Evolutionary conservation across 208 protist species (phyloP), one percentile per base, ranked within the genome.

Genomic region (Trypanosoma mega): DNA sequence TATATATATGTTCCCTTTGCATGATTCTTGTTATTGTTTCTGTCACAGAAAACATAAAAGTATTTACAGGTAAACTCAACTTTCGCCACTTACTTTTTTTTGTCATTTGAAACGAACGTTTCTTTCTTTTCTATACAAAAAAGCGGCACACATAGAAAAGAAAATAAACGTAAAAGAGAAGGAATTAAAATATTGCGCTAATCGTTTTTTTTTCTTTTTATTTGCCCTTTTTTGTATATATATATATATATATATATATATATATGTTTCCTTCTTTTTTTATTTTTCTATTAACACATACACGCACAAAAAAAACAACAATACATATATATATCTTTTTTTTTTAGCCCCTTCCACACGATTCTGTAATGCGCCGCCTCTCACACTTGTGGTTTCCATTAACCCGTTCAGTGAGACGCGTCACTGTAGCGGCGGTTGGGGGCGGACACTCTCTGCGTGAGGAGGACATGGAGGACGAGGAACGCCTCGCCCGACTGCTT

Each of bases 401-500:
- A 12, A 39, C 12, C 12, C 9, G 18, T 20, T 23, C 37, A 1
- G 21, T 23, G 14, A 14, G 4, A 39, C 30, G 2, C 3, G 27
- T 1, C 1, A 37, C 39, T 18, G 27, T 18, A n/a, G 3, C 48
- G 0, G 36, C 21, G 26, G 9, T 18, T 45, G 39, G 14, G 34
- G 4, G 39, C 9, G 45, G 57, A 11, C 23, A 41, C 30, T 30
- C 27, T 44, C 24, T 60, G 8, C 3, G 31, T 30, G 45, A 53
- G 3, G 53, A 68, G 26, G 50, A 64, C 12, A 31, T 52, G 18
- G 65, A 67, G 0, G 68, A 81, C 21, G 79, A 85, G 29, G 79
- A 78, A 5, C 45, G 55, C 33, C 61, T 85, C 12, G 65, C 76
- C 8, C 63, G 64, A 27, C 16, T 71, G 16, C 61, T 85, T 5